Evolutionary conservation across 805 yeast genomes (phyloP).

Genomic region (Kuraishia ogatae): DNA sequence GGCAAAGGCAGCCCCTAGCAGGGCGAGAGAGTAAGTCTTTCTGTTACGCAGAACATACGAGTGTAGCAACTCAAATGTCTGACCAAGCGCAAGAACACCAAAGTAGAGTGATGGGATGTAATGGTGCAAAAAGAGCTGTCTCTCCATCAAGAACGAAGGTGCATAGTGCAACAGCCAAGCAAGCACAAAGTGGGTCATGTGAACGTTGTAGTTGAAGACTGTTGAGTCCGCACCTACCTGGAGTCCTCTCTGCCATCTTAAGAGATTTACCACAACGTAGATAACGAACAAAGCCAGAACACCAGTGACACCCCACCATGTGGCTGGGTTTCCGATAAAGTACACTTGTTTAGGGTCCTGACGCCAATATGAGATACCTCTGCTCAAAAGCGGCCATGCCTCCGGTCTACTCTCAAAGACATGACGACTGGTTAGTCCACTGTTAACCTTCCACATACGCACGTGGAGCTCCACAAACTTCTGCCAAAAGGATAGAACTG

Average conservation of each 20-base stretch:
- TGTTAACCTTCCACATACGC: conserved; percentile 73
- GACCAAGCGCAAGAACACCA: conserved; percentile 35
- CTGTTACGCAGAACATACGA: conserved; percentile 23
- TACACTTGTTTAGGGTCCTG: conserved; percentile 49
- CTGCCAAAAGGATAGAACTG: conserved; percentile 40
- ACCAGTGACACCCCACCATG: conserved; percentile 67
- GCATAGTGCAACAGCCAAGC: conserved; percentile 70
- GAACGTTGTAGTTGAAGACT: conserved; percentile 57
- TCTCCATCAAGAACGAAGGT: conserved; percentile 81
- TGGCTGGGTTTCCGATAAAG: conserved; percentile 68
- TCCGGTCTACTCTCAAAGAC: conserved; percentile 63
- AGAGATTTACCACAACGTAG: conserved; percentile 35
- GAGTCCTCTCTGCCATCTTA: conserved; percentile 57
- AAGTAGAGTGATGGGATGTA: conserved; percentile 90
- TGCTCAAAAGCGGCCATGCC: conserved; percentile 64
- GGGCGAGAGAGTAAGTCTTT: conserved; percentile 32
- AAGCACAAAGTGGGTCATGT: conserved; percentile 47
- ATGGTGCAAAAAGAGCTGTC: conserved; percentile 91
- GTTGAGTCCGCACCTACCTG: conserved; percentile 37
- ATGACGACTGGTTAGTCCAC: conserved; percentile 61
- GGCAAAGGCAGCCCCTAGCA: conserved; percentile 40
- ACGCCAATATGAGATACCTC: conserved; percentile 83
- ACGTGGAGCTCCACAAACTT: conserved; percentile 60
- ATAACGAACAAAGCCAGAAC: conserved; percentile 41
- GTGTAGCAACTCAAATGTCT: conserved; percentile 25